phyloP scores from a whole-genome alignment of 805 yeast genomes.

The Teunomyces cretensis region DNA sequence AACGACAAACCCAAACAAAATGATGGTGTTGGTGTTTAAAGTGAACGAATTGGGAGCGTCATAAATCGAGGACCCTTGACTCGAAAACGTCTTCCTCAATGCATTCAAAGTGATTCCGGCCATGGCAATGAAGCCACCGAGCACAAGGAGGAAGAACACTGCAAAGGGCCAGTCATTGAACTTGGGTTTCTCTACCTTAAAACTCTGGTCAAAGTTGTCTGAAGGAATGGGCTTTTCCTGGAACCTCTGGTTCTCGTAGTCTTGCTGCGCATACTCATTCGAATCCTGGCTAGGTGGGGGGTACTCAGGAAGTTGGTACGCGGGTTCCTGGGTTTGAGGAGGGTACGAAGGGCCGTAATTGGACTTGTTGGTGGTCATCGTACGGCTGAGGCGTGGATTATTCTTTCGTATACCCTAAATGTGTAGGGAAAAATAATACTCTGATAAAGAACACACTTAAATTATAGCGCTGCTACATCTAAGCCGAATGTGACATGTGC shows the following conservation, averaged over 20 bases:
- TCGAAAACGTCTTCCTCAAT: constrained; percentile 53
- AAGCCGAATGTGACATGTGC: no score
- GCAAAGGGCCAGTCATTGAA: constrained; percentile 75
- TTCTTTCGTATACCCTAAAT: no score
- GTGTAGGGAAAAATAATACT: no score
- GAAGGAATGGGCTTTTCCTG: constrained; percentile 34
- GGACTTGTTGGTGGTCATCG: background rate
- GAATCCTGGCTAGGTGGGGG: background rate
- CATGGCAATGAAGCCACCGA: constrained; percentile 67
- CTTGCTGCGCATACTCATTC: constrained; percentile 18
- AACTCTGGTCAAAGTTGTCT: constrained; percentile 61
- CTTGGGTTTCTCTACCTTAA: constrained; percentile 60
- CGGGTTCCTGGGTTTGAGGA: background rate
- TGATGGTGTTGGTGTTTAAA: constrained; percentile 70
- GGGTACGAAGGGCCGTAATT: background rate
- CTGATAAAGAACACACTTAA: no score
- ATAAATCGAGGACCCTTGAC: constrained; percentile 66
- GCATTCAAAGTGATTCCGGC: constrained; percentile 69
- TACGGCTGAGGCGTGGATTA: background rate
- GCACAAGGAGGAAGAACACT: constrained; percentile 44
- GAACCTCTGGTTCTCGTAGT: constrained; percentile 28
- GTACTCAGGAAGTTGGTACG: background rate
- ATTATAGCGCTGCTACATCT: no score
- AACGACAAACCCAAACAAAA: constrained; percentile 65
- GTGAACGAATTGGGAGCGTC: constrained; percentile 52